phyloP scores from a whole-genome alignment of 1,139 yeast genomes.

The Debaryomyces robertsiae region DNA sequence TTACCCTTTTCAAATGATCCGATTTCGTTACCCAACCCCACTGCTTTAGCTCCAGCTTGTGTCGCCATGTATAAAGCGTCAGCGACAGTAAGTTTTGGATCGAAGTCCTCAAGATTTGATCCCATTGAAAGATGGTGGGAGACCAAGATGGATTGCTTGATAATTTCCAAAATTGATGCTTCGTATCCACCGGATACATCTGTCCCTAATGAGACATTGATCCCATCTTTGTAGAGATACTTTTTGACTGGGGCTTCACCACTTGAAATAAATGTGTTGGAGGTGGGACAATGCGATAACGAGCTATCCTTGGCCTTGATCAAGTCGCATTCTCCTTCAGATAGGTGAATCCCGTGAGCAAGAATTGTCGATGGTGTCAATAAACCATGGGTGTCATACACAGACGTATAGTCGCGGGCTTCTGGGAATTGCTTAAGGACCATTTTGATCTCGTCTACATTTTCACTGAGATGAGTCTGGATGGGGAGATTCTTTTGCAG shows the following conservation, averaged over 20 bases:
- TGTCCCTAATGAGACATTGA: conserved; percentile 86
- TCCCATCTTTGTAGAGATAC: conserved; percentile 62
- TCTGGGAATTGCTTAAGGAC: conserved; percentile 78
- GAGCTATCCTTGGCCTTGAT: conserved; percentile 63
- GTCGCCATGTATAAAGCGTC: conserved; percentile 86
- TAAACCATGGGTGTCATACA: conserved; percentile 66
- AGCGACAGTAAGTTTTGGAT: conserved; percentile 55
- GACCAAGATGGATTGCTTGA: conserved; percentile 78
- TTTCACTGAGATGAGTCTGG: conserved; percentile 91
- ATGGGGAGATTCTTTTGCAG: conserved; percentile 56
- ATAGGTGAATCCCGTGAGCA: conserved; percentile 86
- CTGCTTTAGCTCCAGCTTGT: conserved; percentile 84
- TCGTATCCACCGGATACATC: conserved; percentile 94
- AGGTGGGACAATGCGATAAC: conserved; percentile 90
- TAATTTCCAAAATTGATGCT: conserved; percentile 72
- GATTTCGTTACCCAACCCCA: conserved; percentile 55
- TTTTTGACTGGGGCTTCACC: conserved; percentile 84
- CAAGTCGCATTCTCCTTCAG: conserved; percentile 61
- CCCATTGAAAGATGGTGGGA: conserved; percentile 83
- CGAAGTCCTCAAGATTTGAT: conserved; percentile 23
- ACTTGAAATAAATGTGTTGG: conserved; percentile 84
- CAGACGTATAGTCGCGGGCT: conserved; percentile 67
- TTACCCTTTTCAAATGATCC: conserved; percentile 81
- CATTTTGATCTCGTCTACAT: conserved; percentile 70
- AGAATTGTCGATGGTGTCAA: conserved; percentile 68